Evolutionary conservation across 257 asterid genomes (phyloP).

Genomic region (Rauvolfia tetraphylla): DNA sequence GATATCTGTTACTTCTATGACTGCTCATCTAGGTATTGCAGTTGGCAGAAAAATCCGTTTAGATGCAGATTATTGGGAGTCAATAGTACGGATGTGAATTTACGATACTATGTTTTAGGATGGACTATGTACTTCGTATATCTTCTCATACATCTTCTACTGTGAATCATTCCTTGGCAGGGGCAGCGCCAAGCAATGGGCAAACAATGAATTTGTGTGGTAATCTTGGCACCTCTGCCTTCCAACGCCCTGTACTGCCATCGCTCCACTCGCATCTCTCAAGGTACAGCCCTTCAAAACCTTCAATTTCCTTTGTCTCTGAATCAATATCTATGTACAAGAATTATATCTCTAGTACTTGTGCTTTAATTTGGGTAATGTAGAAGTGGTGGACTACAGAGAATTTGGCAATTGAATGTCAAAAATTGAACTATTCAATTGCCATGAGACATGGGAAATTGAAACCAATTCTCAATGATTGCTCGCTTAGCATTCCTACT

Average conservation of each 20-base stretch:
- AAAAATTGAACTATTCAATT: conserved; percentile 56
- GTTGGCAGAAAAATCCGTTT: too few species aligned
- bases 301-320: too few species aligned
- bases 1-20: too few species aligned
- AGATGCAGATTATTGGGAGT: too few species aligned
- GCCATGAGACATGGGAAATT: conserved; percentile 43
- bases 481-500: conserved; percentile 67
- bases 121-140: too few species aligned
- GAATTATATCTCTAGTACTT: background rate
- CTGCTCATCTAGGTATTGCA: too few species aligned
- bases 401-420: conserved; percentile 54
- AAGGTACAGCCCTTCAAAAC: conserved; percentile 10
- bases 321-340: background rate
- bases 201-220: conserved; percentile 40
- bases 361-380: conserved; percentile 7
- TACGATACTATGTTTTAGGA: too few species aligned
- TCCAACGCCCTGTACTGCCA: conserved; percentile 30
- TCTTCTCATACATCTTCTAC: too few species aligned
- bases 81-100: too few species aligned
- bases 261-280: conserved; percentile 25
- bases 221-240: conserved; percentile 37
- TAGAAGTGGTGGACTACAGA: conserved; percentile 30
- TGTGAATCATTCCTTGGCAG: too few species aligned
- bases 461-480: conserved; percentile 64
- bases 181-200: background rate